phyloP scores from a whole-genome alignment of 2,329 filamentous ascomycete species.

The Trichoderma citrinoviride region DNA sequence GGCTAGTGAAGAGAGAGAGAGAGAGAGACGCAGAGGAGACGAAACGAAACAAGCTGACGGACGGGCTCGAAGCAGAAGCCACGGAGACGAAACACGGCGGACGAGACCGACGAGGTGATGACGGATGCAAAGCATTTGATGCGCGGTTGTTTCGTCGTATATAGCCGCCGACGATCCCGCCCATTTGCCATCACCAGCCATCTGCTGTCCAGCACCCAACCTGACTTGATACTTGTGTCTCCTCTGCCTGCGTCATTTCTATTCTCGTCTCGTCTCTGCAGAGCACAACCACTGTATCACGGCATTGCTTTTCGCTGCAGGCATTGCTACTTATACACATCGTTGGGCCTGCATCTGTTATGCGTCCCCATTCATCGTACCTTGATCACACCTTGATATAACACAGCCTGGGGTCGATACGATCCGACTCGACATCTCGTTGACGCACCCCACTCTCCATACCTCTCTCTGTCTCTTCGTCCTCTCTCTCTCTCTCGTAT shows the following conservation, averaged over 20 bases:
- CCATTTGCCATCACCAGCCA: not conserved
- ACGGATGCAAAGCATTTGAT: not conserved
- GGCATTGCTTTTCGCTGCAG: not conserved
- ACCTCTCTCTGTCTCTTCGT: not conserved
- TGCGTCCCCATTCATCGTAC: too few species aligned
- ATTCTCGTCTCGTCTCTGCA: conserved; percentile 12
- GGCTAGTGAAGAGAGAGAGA: not conserved
- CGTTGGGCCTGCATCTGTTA: too few species aligned
- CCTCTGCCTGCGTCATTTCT: conserved; percentile 12
- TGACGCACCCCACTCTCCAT: conserved; percentile 1
- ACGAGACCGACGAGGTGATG: too few species aligned
- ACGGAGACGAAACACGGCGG: too few species aligned
- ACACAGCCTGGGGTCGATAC: not conserved
- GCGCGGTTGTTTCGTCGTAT: conserved; percentile 21
- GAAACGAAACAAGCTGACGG: not conserved
- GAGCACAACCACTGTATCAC: not conserved
- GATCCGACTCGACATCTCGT: not conserved
- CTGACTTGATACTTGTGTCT: too few species aligned
- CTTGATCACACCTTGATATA: too few species aligned
- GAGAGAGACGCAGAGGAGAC: not conserved
- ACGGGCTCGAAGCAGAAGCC: not conserved
- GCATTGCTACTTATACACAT: not conserved
- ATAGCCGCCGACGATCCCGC: conserved; percentile 17
- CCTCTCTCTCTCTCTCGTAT: too few species aligned
- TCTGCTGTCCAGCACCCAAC: too few species aligned